A percentile compares a stretch with the other conserved stretches of the same genome.
Conservation (phyloP, 1,139 yeast species). For the Pichia cactophila region DNA sequence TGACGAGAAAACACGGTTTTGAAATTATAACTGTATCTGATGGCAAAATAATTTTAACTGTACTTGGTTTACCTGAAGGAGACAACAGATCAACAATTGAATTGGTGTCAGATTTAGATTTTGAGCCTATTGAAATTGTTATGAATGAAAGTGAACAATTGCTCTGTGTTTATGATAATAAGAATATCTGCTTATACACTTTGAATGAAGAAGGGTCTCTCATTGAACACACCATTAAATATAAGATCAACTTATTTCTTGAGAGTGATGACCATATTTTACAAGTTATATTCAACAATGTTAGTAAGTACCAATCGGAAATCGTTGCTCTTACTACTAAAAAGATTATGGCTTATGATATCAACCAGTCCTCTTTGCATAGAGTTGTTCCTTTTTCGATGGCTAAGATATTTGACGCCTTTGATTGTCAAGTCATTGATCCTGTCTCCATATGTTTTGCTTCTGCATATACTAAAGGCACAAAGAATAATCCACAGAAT, state of each 20-base stretch:
- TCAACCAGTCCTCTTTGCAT: constrained; percentile 11
- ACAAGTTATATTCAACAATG: constrained; percentile 24
- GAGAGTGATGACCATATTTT: constrained; percentile 16
- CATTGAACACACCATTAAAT: constrained; percentile 10
- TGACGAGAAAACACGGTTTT: constrained; percentile 20
- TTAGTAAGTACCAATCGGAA: constrained; percentile 23
- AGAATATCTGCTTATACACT: constrained; percentile 14
- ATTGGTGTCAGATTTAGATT: constrained; percentile 7
- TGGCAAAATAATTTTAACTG: constrained; percentile 16
- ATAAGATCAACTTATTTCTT: constrained; percentile 11
- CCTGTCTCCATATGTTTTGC: constrained; percentile 46
- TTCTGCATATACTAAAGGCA: constrained; percentile 18
- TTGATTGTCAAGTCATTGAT: constrained; percentile 19
- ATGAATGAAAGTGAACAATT: constrained; percentile 21
- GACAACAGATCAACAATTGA: neutral
- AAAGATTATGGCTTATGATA: constrained; percentile 17
- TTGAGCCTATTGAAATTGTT: constrained; percentile 21
- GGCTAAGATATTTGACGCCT: constrained; percentile 2
- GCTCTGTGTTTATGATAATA: constrained; percentile 20
- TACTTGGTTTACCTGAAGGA: constrained; percentile 4
- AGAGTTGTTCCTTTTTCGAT: constrained; percentile 16
- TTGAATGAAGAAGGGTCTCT: constrained; percentile 21
- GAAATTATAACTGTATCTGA: constrained; percentile 21
- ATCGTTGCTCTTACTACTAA: constrained; percentile 22
- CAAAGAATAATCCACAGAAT: constrained; percentile 2